Evolutionary conservation across 257 asterid genomes (phyloP).

Genomic region (Salvia splendens): DNA sequence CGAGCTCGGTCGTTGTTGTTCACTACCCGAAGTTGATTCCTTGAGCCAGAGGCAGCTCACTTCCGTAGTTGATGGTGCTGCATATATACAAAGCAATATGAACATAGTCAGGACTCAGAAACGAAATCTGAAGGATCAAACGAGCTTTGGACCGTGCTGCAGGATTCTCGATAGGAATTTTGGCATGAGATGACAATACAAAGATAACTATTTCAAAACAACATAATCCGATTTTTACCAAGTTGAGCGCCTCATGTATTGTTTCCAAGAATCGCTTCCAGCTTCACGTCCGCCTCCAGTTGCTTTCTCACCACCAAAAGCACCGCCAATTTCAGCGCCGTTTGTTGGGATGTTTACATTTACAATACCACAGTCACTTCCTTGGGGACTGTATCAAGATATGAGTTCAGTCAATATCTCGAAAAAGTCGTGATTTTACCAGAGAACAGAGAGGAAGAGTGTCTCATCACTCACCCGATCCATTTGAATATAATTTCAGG

Average conservation of each 20-base stretch:
- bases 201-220: background rate
- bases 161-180: background rate
- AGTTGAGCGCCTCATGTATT: slow-evolving; percentile 97
- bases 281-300: slow-evolving; percentile 99
- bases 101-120: slow-evolving; percentile 15
- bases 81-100: slow-evolving; percentile 14
- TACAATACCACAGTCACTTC: slow-evolving; percentile 99
- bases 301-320: slow-evolving; percentile 98
- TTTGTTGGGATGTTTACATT: slow-evolving; percentile 94
- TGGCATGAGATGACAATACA: too few relatives aligned
- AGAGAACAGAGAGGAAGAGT: background rate
- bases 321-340: slow-evolving; percentile 99
- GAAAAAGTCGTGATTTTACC: background rate
- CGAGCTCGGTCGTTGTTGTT: background rate
- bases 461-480: slow-evolving; percentile 73
- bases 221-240: slow-evolving; percentile 44
- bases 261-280: slow-evolving; percentile 99
- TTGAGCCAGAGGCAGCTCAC: slow-evolving; percentile 82
- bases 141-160: background rate
- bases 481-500: slow-evolving; percentile 90
- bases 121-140: background rate
- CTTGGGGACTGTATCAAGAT: slow-evolving; percentile 60
- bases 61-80: slow-evolving; percentile 83
- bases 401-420: background rate
- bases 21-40: slow-evolving; percentile 76